These are phyloP conservation scores for Aureobasidium zeae DNA, from an alignment of 2,329 filamentous ascomycete species.

Conservation along the genomic window DNA sequence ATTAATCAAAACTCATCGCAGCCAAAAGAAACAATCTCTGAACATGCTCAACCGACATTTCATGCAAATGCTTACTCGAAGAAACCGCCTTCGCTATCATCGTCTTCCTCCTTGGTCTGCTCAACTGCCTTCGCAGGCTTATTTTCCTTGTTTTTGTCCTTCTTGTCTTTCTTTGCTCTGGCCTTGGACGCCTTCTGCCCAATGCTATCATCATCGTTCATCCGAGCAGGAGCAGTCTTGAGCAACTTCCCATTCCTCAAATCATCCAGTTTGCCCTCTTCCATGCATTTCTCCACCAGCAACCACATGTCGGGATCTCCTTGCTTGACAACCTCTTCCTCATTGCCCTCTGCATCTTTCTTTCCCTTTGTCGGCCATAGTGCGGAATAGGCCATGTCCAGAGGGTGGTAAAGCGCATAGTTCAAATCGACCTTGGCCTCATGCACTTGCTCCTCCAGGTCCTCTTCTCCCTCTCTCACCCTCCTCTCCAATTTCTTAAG, in stretches of 20 bases:
- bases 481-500: conserved; percentile 55
- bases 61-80: conserved; percentile 22
- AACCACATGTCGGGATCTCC: conserved; percentile 56
- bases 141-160: conserved; percentile 10
- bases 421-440: conserved; percentile 60
- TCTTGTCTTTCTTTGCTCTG: conserved; percentile 12
- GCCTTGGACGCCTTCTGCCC: conserved; percentile 3
- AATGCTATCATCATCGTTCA: conserved; percentile 18
- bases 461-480: conserved; percentile 37
- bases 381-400: conserved; percentile 59
- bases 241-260: conserved; percentile 46
- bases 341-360: conserved; percentile 23
- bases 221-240: conserved; percentile 4
- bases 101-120: conserved; percentile 22
- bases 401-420: conserved; percentile 64
- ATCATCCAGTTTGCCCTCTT: conserved; percentile 46
- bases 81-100: conserved; percentile 30
- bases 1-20: too few species aligned
- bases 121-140: conserved; percentile 6
- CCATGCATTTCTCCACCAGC: conserved; percentile 55
- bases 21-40: too few species aligned
- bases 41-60: too few species aligned
- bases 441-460: conserved; percentile 35
- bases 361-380: conserved; percentile 36
- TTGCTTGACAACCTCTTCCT: conserved; percentile 28